Evolutionary conservation across 2,329 filamentous ascomycete genomes (phyloP), one percentile per base, ranked within the genome.

Genomic region (Exophiala phaeomuriformis): DNA sequence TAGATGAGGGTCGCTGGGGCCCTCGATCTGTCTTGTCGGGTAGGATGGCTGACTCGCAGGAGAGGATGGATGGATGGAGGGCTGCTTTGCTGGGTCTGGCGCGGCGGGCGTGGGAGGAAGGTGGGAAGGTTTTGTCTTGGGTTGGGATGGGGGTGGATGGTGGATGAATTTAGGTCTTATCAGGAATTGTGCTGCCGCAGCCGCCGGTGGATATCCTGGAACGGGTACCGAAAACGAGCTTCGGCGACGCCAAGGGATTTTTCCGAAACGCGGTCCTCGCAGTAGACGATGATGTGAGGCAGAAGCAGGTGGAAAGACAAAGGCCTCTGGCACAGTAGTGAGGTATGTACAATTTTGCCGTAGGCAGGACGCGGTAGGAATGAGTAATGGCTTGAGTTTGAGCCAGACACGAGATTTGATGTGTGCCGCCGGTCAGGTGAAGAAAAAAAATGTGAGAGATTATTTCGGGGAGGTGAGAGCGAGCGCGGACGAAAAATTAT

Each of bases 1-100:
- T 57, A 57, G 57, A 59, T 57, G 57, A 59, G 57, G 57, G 57
- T 57, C 57, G 47, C 50, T 59, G 57, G 57, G 51, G 49, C 57
- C 49, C 45, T 42, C 51, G 32, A 32, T 55, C 43, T 42, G 39
- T 43, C 44, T 45, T 30, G 47, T 57, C 51, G 51, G 57, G 39
- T 41, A 41, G 39, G 39, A 41, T 41, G 39, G 28, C 28, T 57
- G 51, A 59, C 57, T 59, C 55, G 57, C 54, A 59, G 54, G 53
- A 54, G 28, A 30, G 42, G 28, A 31, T 45, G 28, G 42, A 27
- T 46, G 27, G 39, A 36, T 50, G 42, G 28, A 31, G 30, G 28
- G 42, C 29, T 46, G 27, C 43, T 42, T 50, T 59, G 57, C 57
- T 59, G 53, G 53, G 57, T 56, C 57, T 55, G 51, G 48, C 48